These are phyloP conservation scores for Apiospora koreana DNA, from an alignment of 2,329 filamentous ascomycete genomes.

Conservation along the genomic window DNA sequence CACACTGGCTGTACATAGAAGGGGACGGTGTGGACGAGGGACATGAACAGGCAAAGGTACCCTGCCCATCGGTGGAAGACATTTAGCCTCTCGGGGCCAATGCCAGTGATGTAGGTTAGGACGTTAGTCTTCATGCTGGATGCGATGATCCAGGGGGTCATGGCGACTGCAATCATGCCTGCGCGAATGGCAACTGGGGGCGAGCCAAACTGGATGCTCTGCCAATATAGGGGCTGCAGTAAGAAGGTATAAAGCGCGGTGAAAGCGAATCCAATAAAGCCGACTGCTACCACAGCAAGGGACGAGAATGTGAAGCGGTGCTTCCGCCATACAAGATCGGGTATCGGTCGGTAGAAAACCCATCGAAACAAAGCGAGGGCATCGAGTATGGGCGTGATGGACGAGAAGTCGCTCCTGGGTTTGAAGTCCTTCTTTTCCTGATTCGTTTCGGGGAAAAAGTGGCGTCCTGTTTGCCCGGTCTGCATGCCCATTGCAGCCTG, in stretches of 20 bases:
- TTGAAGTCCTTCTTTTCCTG: constrained; percentile 58
- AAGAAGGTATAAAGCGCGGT: constrained; percentile 82
- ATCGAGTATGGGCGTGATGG: constrained; percentile 74
- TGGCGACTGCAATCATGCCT: constrained; percentile 88
- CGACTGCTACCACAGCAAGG: constrained; percentile 68
- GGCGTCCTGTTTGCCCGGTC: constrained; percentile 58
- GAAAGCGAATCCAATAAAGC: constrained; percentile 69
- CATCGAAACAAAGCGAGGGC: constrained; percentile 81
- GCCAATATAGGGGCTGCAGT: constrained; percentile 85
- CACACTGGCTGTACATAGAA: constrained; percentile 89
- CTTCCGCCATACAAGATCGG: constrained; percentile 68
- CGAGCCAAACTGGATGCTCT: constrained; percentile 83
- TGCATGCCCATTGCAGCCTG: constrained; percentile 46
- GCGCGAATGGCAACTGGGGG: constrained; percentile 84
- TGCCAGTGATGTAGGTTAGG: constrained; percentile 80
- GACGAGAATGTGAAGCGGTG: constrained; percentile 79
- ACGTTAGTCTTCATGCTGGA: constrained; percentile 91
- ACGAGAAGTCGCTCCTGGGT: constrained; percentile 74
- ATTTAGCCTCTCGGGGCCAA: constrained; percentile 88
- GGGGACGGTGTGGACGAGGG: constrained; percentile 81
- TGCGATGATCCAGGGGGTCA: constrained; percentile 90
- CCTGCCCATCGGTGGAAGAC: constrained; percentile 92
- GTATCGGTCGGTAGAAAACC: constrained; percentile 86
- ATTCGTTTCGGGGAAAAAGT: constrained; percentile 73
- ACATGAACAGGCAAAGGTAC: constrained; percentile 81